These are phyloP conservation scores for Lagenidium giganteum DNA, from an alignment of 352 stramenopile genomes.

Conservation along the genomic window DNA sequence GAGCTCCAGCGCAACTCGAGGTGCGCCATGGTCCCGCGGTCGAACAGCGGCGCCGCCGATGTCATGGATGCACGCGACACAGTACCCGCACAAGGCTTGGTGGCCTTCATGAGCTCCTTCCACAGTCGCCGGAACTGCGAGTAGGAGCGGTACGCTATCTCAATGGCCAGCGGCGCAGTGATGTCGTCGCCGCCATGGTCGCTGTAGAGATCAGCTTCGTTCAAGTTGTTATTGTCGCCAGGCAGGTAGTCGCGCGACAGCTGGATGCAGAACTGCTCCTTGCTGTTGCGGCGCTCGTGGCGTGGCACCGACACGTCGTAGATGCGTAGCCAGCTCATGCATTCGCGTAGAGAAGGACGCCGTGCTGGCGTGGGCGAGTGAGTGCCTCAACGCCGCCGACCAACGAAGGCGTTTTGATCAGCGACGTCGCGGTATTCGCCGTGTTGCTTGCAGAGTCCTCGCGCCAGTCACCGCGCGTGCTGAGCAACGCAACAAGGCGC, in stretches of 20 bases:
- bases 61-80: constrained; percentile 8
- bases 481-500: too few species aligned
- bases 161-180: constrained; percentile 1
- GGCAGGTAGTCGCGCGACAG: constrained; percentile 22
- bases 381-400: too few species aligned
- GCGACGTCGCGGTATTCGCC: too few species aligned
- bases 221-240: constrained; percentile 20
- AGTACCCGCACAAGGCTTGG: too few species aligned
- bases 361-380: too few species aligned
- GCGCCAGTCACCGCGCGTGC: too few species aligned
- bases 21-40: too few species aligned
- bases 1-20: too few species aligned
- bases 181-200: constrained; percentile 8
- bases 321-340: constrained; percentile 61
- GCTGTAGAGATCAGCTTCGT: constrained; percentile 13
- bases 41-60: not conserved
- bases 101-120: constrained; percentile 39
- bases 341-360: too few species aligned
- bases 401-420: too few species aligned
- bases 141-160: constrained; percentile 40
- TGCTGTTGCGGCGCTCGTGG: constrained; percentile 33
- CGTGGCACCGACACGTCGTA: constrained; percentile 39
- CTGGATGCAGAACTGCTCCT: constrained; percentile 45
- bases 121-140: constrained; percentile 57
- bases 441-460: too few species aligned